Percentiles rank a stretch among this genome's conserved stretches.
phyloP scores from a whole-genome alignment of 129 eudicot genomes.

The Escallonia rubra region DNA sequence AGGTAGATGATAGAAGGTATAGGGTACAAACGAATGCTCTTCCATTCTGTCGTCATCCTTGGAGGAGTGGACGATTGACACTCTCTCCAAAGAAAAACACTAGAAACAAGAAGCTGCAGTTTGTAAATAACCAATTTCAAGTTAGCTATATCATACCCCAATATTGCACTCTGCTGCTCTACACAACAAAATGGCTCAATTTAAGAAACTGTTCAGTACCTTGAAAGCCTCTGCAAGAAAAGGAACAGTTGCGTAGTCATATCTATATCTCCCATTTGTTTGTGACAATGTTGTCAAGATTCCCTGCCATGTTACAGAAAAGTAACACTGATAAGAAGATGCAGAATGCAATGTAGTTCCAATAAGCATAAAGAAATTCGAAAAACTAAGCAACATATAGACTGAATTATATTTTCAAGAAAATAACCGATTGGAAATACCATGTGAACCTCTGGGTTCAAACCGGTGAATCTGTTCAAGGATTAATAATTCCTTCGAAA shows the following conservation, averaged over 20 bases:
- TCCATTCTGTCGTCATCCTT: slow-evolving; percentile 80
- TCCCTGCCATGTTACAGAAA: slow-evolving; percentile 52
- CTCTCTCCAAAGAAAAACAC: slow-evolving; percentile 71
- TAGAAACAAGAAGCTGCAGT: slow-evolving; percentile 70
- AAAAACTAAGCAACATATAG: too few species aligned
- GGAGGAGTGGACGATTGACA: slow-evolving; percentile 57
- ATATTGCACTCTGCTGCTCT: not conserved
- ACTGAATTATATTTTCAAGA: too few species aligned
- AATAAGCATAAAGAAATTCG: too few species aligned
- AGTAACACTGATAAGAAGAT: not conserved
- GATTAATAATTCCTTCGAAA: too few species aligned
- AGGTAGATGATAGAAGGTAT: slow-evolving; percentile 88
- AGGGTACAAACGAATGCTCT: slow-evolving; percentile 62
- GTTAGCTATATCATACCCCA: too few species aligned
- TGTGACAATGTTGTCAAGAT: slow-evolving; percentile 92
- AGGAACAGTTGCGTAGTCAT: slow-evolving; percentile 96
- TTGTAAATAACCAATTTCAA: not conserved
- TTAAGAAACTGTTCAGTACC: slow-evolving; percentile 35
- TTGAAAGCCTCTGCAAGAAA: slow-evolving; percentile 97
- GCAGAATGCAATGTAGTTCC: too few species aligned
- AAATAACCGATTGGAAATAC: too few species aligned
- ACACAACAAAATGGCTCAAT: not conserved
- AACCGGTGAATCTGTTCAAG: too few species aligned
- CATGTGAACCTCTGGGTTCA: too few species aligned
- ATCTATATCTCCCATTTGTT: slow-evolving; percentile 80